phyloP scores from a whole-genome alignment of 768 basidiomycete species.

The Cystoderma amianthinum region DNA sequence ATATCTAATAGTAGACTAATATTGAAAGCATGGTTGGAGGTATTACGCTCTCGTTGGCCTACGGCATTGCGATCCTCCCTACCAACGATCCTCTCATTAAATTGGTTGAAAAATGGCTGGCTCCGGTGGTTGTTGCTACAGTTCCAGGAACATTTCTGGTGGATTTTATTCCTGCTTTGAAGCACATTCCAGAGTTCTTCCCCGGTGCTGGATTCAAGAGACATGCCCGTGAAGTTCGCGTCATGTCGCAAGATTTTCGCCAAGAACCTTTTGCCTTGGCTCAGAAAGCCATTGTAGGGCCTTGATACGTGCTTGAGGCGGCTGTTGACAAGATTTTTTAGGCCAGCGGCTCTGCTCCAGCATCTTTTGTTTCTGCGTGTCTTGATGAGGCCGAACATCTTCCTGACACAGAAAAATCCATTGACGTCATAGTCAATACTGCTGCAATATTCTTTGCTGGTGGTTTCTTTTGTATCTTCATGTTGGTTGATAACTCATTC shows the following conservation, averaged over 20 bases:
- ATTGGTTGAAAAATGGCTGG: constrained; percentile 35
- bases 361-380: constrained; percentile 11
- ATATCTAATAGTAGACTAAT: background rate
- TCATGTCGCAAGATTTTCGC: background rate
- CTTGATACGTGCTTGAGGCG: background rate
- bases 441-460: constrained; percentile 15
- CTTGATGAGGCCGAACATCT: no score
- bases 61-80: constrained; percentile 31
- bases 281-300: background rate
- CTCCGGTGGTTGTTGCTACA: constrained; percentile 31
- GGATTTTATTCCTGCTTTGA: constrained; percentile 30
- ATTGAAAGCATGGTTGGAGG: constrained; percentile 2
- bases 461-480: constrained; percentile 1
- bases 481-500: constrained; percentile 1
- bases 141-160: constrained; percentile 39
- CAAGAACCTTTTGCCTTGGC: constrained; percentile 3
- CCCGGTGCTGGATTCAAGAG: constrained; percentile 7
- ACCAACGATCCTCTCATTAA: constrained; percentile 31
- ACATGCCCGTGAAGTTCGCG: constrained; percentile 5
- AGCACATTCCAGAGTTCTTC: constrained; percentile 2
- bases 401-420: constrained; percentile 6
- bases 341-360: constrained; percentile 10
- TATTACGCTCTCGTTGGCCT: constrained; percentile 8
- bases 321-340: background rate
- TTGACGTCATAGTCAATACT: constrained; percentile 10